Evolutionary conservation across 805 yeast species (phyloP), one percentile per base, ranked within the genome.

Genomic region (Candida pseudoglaebosa): DNA sequence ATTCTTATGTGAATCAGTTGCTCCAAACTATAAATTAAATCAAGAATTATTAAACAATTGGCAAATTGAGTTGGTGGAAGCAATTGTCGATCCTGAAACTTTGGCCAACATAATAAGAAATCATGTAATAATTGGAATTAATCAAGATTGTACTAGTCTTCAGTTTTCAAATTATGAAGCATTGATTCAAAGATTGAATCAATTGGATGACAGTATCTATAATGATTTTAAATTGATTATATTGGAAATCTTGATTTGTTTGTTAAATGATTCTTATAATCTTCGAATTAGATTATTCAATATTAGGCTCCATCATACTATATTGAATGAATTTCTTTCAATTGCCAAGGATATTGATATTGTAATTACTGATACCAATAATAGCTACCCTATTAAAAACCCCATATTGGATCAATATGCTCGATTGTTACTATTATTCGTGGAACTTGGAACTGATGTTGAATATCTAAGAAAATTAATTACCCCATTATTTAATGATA

Each of bases 401-500:
- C 0, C 46, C 14, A 15, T 47, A 2, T 26, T 50, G n/a, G 46
- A 42, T 32, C 61, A 53, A 29, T 47, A 52, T 30, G 34, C 46
- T 17, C 45, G 59, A 12, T 42, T 65, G n/a, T 41, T 61, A 7
- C 33, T 57, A 2, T 36, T 44, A 7, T 53, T 67, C 28, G 41
- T 57, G 32, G 68, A 65, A 41, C 46, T 67, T 18, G 73, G 73
- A 2, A 59, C 67, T 43, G 55, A 54, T 32, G 47, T 54, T 1
- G 42, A 42, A 18, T 40, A 35, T 16, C 38, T 63, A 32, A 45
- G 50, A 33, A 44, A 41, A 29, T 36, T 63, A 5, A 24, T 59
- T 4, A 14, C 38, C 5, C 59, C 57, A 3, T 34, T 61, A 6
- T 40, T 36, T 18, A 19, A 34, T 2, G 5, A 34, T 30, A 16